Evolutionary conservation across 176 grass and related monocot species (phyloP), one percentile per base, ranked within the genome.

Genomic region (Tillandsia fasciculata): DNA sequence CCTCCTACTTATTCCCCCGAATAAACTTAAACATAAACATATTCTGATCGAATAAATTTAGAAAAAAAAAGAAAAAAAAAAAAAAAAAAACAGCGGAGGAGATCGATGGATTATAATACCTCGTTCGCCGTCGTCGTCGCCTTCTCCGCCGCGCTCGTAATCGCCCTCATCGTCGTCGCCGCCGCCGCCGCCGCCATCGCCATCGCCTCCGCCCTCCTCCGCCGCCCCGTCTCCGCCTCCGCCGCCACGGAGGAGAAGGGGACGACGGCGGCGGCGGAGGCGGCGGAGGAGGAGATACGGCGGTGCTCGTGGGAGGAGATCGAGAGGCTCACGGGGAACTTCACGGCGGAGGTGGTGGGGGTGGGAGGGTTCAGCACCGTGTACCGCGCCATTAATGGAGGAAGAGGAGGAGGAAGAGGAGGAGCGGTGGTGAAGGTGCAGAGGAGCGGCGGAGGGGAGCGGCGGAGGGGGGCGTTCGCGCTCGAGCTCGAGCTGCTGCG

Each of bases 401-500:
- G 81, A 68, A 24, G 58, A 66, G 4, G 50, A 51, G 14, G 76
- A 42, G 50, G 81, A 67, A 23, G 57, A 67, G 8, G 50, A 48
- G 14, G 76, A 0, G 86, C 86, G 27, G 88, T 77, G 1, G 64
- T 96, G 10, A 96, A 96, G 81, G 78, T 91, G 48, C 83, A 87
- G 51, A 67, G 78, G 15, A 81, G 82, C 74, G 83, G 81, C 69
- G 86, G 88, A 70, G 88, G 83, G 20, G 80, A 84, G 74, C 65
- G 88, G 1, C 54, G 76, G 10, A 83, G 84, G 10, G 76, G 83
- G 18, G 76, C 78, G 1, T 96, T 96, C 77, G 81, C 80, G 8
- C 88, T 83, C 49, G 92, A 96, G 81, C 92, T 92, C 26, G 86
- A 85, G 75, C 79, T 96, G 50, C 92, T 91, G 74, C 82, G 52